Percentiles rank a stretch among this genome's conserved stretches.
Evolutionary conservation across 768 basidiomycete species (phyloP).

Genomic region (Pleurotus cornucopiae): DNA sequence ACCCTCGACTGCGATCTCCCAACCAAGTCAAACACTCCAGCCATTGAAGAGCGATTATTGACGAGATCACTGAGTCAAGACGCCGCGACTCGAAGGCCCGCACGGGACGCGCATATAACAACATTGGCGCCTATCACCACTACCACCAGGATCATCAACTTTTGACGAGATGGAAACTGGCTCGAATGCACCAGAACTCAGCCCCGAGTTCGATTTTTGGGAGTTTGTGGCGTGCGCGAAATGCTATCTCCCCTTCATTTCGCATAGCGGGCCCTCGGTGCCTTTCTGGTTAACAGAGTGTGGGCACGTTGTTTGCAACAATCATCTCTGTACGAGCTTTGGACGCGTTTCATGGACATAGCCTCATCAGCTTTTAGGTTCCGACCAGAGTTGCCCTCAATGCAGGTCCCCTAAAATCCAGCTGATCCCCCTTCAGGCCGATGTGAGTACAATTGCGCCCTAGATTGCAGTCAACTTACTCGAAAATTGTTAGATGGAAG

Average conservation of each 20-base stretch:
- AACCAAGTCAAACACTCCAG: too few species aligned
- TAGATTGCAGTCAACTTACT: too few species aligned
- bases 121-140: too few species aligned
- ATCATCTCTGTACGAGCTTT: conserved; percentile 64
- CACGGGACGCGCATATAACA: too few species aligned
- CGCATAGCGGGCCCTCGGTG: conserved; percentile 48
- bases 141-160: too few species aligned
- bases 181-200: neutral
- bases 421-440: conserved; percentile 66
- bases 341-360: neutral
- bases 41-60: too few species aligned
- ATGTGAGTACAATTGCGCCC: conserved; percentile 39
- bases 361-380: conserved; percentile 34
- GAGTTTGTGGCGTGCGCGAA: conserved; percentile 69
- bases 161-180: too few species aligned
- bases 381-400: conserved; percentile 70
- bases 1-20: too few species aligned
- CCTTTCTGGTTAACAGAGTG: conserved; percentile 92
- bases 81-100: too few species aligned
- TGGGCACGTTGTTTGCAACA: conserved; percentile 82
- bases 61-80: neutral
- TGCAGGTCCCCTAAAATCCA: conserved; percentile 65
- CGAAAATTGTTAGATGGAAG: conserved; percentile 52
- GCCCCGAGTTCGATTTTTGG: conserved; percentile 64
- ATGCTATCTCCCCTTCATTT: conserved; percentile 65